Evolutionary conservation across 1,284 basidiomycete genomes (phyloP).

Genomic region (Puccinia triticina): DNA sequence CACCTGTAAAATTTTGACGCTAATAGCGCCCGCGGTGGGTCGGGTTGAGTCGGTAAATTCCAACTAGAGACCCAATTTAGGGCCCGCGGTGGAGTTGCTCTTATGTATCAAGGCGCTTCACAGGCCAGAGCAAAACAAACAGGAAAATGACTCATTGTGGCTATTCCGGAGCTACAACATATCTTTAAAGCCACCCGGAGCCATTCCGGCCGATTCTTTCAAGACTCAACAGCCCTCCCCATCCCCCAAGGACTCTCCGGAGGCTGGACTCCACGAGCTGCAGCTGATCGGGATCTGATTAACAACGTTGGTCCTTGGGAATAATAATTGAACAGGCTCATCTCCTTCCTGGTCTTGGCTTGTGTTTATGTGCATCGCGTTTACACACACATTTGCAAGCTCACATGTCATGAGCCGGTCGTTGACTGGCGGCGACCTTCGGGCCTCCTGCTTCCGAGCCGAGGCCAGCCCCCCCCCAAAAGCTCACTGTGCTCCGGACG

Average conservation of each 20-base stretch:
- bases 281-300: neutral
- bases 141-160: too few species aligned
- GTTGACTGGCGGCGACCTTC: neutral
- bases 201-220: too few species aligned
- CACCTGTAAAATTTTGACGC: too few species aligned
- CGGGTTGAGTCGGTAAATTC: too few species aligned
- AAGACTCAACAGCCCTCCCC: neutral
- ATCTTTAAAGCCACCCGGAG: too few species aligned
- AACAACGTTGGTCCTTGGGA: constrained; percentile 9
- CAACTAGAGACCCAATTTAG: too few species aligned
- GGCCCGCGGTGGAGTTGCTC: too few species aligned
- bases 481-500: neutral
- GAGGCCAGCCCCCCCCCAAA: neutral
- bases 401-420: neutral
- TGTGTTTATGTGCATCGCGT: neutral
- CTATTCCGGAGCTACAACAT: too few species aligned
- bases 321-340: neutral
- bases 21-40: too few species aligned
- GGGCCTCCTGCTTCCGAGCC: neutral
- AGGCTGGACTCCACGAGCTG: neutral
- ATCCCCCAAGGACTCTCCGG: neutral
- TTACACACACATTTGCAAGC: neutral
- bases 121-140: too few species aligned
- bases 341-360: neutral
- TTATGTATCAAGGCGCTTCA: too few species aligned